Conservation (phyloP, 2,329 filamentous ascomycete genomes). For the Paraconiothyrium brasiliense region DNA sequence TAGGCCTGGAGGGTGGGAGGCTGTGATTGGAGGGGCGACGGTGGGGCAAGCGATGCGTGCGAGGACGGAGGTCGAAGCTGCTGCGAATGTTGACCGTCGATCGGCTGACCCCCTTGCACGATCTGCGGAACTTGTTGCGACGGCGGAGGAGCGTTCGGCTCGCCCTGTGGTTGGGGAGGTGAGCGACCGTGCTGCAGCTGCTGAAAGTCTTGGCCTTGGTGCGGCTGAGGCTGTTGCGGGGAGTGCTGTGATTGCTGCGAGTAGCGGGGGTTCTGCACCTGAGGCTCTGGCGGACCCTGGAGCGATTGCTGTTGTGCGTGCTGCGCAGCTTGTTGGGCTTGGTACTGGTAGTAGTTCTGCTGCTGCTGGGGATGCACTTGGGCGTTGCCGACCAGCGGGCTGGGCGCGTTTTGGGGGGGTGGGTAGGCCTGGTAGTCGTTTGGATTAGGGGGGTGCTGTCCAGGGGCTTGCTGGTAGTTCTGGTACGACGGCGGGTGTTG, state of each 20-base stretch:
- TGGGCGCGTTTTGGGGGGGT: constrained; percentile 45
- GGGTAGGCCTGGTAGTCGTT: constrained; percentile 46
- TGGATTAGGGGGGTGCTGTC: constrained; percentile 32
- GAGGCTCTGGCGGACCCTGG: constrained; percentile 38
- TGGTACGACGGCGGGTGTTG: constrained; percentile 44
- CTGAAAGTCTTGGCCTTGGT: constrained; percentile 43
- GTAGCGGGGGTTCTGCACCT: constrained; percentile 37
- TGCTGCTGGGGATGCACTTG: constrained; percentile 41
- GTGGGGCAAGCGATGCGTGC: constrained; percentile 46
- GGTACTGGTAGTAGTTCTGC: constrained; percentile 45
- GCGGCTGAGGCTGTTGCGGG: constrained; percentile 35
- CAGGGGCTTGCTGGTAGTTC: constrained; percentile 37
- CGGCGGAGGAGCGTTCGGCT: constrained; percentile 45
- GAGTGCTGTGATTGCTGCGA: constrained; percentile 40
- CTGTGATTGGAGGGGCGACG: constrained; percentile 48
- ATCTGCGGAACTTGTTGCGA: constrained; percentile 42
- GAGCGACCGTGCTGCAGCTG: constrained; percentile 38
- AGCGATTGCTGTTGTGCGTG: constrained; percentile 35
- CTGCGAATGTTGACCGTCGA: constrained; percentile 41
- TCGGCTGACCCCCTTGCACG: constrained; percentile 37
- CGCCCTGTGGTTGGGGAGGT: constrained; percentile 43
- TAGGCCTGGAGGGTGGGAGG: constrained; percentile 42
- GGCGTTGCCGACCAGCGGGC: constrained; percentile 38
- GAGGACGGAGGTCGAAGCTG: constrained; percentile 47
- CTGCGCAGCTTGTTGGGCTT: constrained; percentile 37